phyloP scores from a whole-genome alignment of 345 rosid genomes.

The Pelargonium nanum region DNA sequence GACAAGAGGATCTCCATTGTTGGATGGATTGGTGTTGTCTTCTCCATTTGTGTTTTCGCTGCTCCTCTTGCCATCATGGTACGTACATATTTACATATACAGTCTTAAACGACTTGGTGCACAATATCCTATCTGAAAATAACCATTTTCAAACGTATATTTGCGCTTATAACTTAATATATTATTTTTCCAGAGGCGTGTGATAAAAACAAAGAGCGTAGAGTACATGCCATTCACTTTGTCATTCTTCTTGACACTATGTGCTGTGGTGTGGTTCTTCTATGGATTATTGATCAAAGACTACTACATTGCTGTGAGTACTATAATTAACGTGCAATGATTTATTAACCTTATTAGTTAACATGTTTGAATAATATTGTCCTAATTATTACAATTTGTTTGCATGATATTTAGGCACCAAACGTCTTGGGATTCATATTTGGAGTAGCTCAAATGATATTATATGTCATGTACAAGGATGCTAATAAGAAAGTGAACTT shows the following conservation, averaged over 20 bases:
- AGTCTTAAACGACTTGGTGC: not conserved
- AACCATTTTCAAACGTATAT: not conserved
- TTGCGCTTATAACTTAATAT: not conserved
- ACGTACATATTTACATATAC: not conserved
- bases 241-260: conserved; percentile 28
- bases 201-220: conserved; percentile 41
- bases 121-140: not conserved
- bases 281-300: conserved; percentile 22
- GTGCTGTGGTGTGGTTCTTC: conserved; percentile 27
- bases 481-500: conserved; percentile 10
- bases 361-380: too few species aligned
- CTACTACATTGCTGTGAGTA: conserved; percentile 21
- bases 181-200: conserved; percentile 25
- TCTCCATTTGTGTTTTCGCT: conserved; percentile 39
- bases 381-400: too few species aligned
- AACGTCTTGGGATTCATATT: conserved; percentile 40
- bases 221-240: conserved; percentile 46
- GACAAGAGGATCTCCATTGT: conserved; percentile 20
- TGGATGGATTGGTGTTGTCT: conserved; percentile 43
- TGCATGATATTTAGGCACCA: conserved; percentile 31
- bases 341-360: too few species aligned
- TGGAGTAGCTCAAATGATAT: conserved; percentile 63
- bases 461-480: conserved; percentile 50
- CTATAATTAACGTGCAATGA: too few species aligned
- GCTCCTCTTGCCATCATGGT: conserved; percentile 61